Base-by-base conservation (phyloP, 129 eudicot species). In the Lactuca saligna region DNA sequence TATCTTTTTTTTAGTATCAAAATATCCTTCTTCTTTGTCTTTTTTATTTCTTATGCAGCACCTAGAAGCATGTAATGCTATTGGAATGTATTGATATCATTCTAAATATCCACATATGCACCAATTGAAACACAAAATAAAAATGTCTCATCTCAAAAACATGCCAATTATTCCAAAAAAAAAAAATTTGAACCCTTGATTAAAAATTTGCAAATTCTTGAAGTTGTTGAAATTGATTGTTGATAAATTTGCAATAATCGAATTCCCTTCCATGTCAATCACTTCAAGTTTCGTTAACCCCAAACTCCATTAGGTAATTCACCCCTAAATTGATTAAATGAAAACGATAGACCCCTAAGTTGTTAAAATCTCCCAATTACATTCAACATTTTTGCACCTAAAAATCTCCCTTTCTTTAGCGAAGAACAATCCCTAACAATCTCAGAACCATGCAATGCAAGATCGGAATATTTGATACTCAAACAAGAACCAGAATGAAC, bases 261-360 rank as follows among this genome's bases (percentile, higher is more conserved):
- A 54, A 82, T 88, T 88, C 75, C 91, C 96, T 83, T 85, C 91
- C 31, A 88, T 59, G 81, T 88, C 91, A 78, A 88, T 78, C 39
- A 88, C 85, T 65, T 85, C 74, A 70, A 88, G 84, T 66, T 72
- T 69, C 76, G 49, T 70, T 63, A 88, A 68, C 44, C 76, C 86
- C 83, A 83, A 88, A 88, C 70, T 51, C 74, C 81, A 73, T 33
- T 34, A 37, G 96, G 96, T 51, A 88, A 69, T 57, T 82, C 87
- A 78, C 91, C 91, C 61, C 63, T 63, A 53, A 88, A 34, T 57
- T 75, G 81, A 83, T 88, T 63, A 75, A 80, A 88, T 5, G 91
- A 88, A 69, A 88, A 75, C 13, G 88, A 83, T 41, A 88, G 74
- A 78, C 85, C 88, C 77, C 81, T 70, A 70, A 88, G 90, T 60